These are phyloP conservation scores for Lactifluus volemus DNA, from an alignment of 768 basidiomycete species.

Conservation along the genomic window DNA sequence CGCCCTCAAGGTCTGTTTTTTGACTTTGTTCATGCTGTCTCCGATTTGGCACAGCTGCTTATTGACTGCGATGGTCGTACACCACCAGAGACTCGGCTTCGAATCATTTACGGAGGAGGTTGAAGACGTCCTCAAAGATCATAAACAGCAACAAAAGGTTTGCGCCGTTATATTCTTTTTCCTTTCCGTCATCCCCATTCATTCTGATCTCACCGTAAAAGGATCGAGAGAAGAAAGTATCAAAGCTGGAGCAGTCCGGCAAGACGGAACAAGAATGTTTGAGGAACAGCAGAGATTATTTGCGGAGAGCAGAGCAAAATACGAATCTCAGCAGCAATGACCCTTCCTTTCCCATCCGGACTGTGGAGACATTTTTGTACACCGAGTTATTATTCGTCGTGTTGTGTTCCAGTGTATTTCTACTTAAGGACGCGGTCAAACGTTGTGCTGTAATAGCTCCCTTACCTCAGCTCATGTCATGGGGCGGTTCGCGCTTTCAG, in stretches of 20 bases:
- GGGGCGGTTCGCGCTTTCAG: slow-evolving; percentile 37
- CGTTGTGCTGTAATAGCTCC: slow-evolving; percentile 9
- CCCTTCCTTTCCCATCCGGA: slow-evolving; percentile 4
- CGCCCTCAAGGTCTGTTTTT: slow-evolving; percentile 68
- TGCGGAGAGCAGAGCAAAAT: slow-evolving; percentile 81
- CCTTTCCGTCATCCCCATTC: not conserved
- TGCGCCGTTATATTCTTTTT: slow-evolving; percentile 16
- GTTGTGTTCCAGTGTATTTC: slow-evolving; percentile 11
- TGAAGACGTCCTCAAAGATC: slow-evolving; percentile 88
- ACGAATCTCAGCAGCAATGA: slow-evolving; percentile 40
- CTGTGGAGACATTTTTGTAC: slow-evolving; percentile 9
- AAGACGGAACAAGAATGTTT: slow-evolving; percentile 84
- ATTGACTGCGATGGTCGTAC: not conserved
- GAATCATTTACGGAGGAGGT: slow-evolving; percentile 87
- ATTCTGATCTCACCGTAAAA: slow-evolving; percentile 26
- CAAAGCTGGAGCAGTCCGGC: slow-evolving; percentile 81
- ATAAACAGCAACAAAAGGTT: slow-evolving; percentile 94
- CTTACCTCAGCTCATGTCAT: slow-evolving; percentile 29
- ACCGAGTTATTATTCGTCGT: slow-evolving; percentile 12
- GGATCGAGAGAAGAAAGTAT: slow-evolving; percentile 90
- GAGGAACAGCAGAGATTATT: slow-evolving; percentile 87
- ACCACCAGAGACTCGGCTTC: slow-evolving; percentile 75
- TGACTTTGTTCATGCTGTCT: not conserved
- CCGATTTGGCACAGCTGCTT: not conserved
- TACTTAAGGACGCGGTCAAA: slow-evolving; percentile 7